Percentiles rank a stretch among this genome's conserved stretches.
phyloP scores from a whole-genome alignment of 2,329 filamentous ascomycete genomes.

The Graphilbum sp. region DNA sequence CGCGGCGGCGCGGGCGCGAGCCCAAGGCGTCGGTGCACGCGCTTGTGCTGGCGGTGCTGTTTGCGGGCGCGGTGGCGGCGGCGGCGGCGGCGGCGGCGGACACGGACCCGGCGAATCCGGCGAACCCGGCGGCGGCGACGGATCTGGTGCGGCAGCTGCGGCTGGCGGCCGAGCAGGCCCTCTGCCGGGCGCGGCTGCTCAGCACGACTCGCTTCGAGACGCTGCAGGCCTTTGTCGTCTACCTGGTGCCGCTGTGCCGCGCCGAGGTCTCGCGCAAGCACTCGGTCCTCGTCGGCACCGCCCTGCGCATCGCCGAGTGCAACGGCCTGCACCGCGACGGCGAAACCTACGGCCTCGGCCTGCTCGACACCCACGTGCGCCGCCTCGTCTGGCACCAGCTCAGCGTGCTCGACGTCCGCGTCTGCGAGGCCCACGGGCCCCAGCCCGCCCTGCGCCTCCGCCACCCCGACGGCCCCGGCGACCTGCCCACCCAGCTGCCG shows the following conservation, averaged over 20 bases:
- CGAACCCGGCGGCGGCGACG: conserved; percentile 14
- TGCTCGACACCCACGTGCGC: conserved; percentile 55
- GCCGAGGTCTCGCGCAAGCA: conserved; percentile 58
- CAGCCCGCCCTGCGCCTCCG: conserved; percentile 46
- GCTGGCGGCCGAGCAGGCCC: conserved; percentile 47
- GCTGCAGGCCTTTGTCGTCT: conserved; percentile 62
- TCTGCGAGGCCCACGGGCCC: conserved; percentile 59
- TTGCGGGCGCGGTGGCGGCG: conserved; percentile 53
- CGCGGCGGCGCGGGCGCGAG: conserved; percentile 15
- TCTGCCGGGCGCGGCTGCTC: conserved; percentile 54
- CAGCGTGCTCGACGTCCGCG: conserved; percentile 59
- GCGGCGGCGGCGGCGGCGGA: conserved; percentile 31
- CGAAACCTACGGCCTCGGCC: conserved; percentile 44
- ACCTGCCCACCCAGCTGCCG: conserved; percentile 59
- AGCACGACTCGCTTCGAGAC: conserved; percentile 56
- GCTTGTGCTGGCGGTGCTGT: conserved; percentile 51
- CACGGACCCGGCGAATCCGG: too few relatives aligned
- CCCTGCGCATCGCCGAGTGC: conserved; percentile 58
- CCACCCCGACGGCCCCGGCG: conserved; percentile 24
- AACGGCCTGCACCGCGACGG: conserved; percentile 64
- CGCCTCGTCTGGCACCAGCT: conserved; percentile 64
- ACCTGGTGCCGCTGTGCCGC: conserved; percentile 54
- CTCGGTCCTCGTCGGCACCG: conserved; percentile 54
- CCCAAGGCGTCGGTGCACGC: conserved; percentile 48
- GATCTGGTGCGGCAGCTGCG: conserved; percentile 42